A percentile compares a stretch with the other conserved stretches of the same genome.
These are phyloP conservation scores for Sporothrix sp. DNA, from an alignment of 2,329 filamentous ascomycete species.

Conservation along the genomic window DNA sequence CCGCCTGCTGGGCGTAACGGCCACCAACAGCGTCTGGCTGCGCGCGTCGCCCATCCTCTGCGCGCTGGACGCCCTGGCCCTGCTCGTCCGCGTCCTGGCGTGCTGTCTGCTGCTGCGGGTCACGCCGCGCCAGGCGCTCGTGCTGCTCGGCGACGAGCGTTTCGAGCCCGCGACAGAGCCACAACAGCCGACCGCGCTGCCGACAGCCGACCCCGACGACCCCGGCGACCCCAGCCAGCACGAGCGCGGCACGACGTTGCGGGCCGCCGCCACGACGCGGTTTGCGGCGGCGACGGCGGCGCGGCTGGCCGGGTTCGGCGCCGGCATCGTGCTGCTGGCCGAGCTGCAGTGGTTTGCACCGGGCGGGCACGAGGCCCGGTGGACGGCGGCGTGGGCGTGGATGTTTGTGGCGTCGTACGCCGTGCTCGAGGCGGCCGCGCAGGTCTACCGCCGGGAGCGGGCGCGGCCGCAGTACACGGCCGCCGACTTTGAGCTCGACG, in stretches of 20 bases:
- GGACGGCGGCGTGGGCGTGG: slow-evolving; percentile 11
- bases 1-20: neutral
- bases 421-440: neutral
- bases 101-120: slow-evolving; percentile 4
- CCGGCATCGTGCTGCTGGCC: neutral
- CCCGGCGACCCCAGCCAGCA: neutral
- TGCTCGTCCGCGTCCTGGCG: neutral
- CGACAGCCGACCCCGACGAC: neutral
- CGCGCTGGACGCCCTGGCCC: slow-evolving; percentile 5
- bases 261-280: neutral
- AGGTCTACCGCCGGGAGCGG: neutral
- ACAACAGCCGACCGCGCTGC: neutral
- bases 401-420: slow-evolving; percentile 5
- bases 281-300: neutral
- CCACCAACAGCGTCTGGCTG: slow-evolving; percentile 3
- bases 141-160: neutral
- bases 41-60: slow-evolving; percentile 10
- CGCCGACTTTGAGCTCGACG: slow-evolving; percentile 11
- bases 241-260: neutral
- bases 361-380: slow-evolving; percentile 3
- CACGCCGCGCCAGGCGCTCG: neutral
- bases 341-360: neutral
- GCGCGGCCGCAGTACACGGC: slow-evolving; percentile 1
- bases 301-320: neutral
- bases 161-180: neutral